A percentile compares a stretch with the other conserved stretches of the same genome.
Evolutionary conservation across 352 stramenopile species (phyloP).

Genomic region (Phytopythium sindhum): DNA sequence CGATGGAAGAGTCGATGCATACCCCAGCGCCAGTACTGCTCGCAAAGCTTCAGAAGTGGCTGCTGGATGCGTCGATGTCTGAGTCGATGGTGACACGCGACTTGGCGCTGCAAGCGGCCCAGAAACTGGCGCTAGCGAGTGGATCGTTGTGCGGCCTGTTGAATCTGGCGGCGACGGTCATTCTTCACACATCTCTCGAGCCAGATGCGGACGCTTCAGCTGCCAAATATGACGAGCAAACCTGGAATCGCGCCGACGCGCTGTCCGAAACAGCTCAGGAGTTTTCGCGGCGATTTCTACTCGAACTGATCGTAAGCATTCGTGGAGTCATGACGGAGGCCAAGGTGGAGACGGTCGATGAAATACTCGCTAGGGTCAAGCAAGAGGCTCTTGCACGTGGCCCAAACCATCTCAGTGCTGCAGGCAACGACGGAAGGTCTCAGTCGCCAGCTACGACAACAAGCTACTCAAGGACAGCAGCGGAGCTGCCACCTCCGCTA

Average conservation of each 20-base stretch:
- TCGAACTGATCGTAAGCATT: conserved; percentile 39
- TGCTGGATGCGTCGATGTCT: conserved; percentile 58
- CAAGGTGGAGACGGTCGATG: neutral
- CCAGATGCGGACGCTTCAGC: conserved; percentile 1
- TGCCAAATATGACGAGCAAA: conserved; percentile 26
- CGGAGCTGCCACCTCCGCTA: neutral
- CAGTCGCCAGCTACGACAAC: neutral
- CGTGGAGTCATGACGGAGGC: conserved; percentile 43
- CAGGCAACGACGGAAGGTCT: neutral
- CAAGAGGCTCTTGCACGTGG: no score
- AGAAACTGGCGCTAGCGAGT: conserved; percentile 64
- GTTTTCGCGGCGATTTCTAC: conserved; percentile 43
- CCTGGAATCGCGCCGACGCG: conserved; percentile 58
- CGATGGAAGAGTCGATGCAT: conserved; percentile 34
- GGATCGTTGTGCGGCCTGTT: conserved; percentile 79
- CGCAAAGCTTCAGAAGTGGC: conserved; percentile 62
- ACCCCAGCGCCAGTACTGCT: conserved; percentile 51
- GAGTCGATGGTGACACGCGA: conserved; percentile 43
- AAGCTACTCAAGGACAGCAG: neutral
- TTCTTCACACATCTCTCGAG: conserved; percentile 40
- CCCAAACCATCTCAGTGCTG: neutral
- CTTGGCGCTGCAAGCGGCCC: conserved; percentile 52
- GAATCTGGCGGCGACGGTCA: conserved; percentile 54
- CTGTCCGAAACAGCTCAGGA: conserved; percentile 40
- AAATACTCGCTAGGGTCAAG: neutral